Evolutionary conservation across 805 yeast species (phyloP).

Genomic region (Yarrowia keelungensis): DNA sequence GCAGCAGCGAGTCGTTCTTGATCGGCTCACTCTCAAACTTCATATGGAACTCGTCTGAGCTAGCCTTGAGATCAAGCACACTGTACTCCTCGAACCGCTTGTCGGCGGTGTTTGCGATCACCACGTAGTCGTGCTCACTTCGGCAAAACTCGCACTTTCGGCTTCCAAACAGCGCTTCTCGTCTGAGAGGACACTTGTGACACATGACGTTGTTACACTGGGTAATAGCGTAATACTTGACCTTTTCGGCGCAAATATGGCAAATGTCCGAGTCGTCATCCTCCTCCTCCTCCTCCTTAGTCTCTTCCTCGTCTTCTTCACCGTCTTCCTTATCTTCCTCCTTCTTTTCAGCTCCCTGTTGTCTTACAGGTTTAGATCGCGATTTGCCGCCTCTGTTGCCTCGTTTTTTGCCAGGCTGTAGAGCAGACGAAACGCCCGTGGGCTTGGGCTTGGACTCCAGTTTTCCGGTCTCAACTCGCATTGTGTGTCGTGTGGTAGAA

Average conservation of each 20-base stretch:
- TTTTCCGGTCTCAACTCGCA: conserved; percentile 35
- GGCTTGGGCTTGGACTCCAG: conserved; percentile 37
- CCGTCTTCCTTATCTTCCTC: not conserved
- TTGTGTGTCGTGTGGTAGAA: not conserved
- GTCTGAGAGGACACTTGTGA: conserved; percentile 80
- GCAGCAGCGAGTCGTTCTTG: conserved; percentile 56
- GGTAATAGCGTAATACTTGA: conserved; percentile 69
- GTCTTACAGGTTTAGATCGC: conserved; percentile 7
- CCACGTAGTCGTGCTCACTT: conserved; percentile 63
- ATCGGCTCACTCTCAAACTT: conserved; percentile 65
- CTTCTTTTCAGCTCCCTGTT: conserved; percentile 1
- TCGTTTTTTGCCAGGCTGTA: conserved; percentile 29
- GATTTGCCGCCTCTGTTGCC: conserved; percentile 22
- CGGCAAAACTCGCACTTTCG: conserved; percentile 85
- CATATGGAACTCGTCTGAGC: conserved; percentile 56
- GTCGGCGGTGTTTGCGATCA: conserved; percentile 57
- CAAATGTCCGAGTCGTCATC: conserved; percentile 52
- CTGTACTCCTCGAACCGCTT: conserved; percentile 45
- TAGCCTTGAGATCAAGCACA: conserved; percentile 51
- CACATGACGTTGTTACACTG: conserved; percentile 89
- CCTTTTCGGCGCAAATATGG: conserved; percentile 81
- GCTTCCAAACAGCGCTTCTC: conserved; percentile 78
- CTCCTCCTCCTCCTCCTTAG: not conserved
- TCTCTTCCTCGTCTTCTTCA: not conserved
- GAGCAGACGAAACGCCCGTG: conserved; percentile 30